Evolutionary conservation across 495 filamentous ascomycete species (phyloP), one percentile per base, ranked within the genome.

Genomic region (Aspergillus diversus): DNA sequence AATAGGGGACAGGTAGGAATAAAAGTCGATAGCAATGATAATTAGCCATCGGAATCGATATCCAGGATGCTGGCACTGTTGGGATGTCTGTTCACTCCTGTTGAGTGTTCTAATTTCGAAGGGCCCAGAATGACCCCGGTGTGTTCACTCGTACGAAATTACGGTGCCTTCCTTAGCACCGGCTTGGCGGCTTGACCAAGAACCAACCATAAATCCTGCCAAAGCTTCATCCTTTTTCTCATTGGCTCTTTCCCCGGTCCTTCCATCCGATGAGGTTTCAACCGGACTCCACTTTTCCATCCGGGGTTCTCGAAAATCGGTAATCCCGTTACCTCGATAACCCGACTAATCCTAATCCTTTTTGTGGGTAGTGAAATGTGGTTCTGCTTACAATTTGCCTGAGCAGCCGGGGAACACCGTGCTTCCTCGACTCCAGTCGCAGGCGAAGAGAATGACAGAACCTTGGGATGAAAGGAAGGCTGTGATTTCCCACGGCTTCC

Each of bases 141-240:
- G 21, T 27, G 21, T 27, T 27, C 21, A 27, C 21, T 27, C 21
- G 21, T 27, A 27, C 21, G 21, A 27, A 27, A 27, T 27, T 27
- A 27, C 21, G 21, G 21, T 17, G 47, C 16, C 47, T 17, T 50
- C 15, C 15, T 50, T 50, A 4, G 47, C 47, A n/a, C n/a, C 39
- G 33, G 31, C 59, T 55, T 47, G 49, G 59, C 51, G 21, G 21
- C 21, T 27, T 27, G 21, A 27, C 21, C 21, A 27, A 27, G 49
- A 7, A 50, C 47, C 59, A 61, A 61, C 59, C 60, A 63, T 63
- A 52, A 63, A 63, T 63, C 60, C 60, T 57, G 42, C 50, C 27
- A 33, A 5, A 7, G 17, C 3, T 5, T 33, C 35, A 15, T 13
- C 11, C 21, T 5, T 32, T 32, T 33, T 50, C 27, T 62, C 16